Base-by-base conservation (phyloP, 352 stramenopile genomes). In the Globisporangium barbulae region DNA sequence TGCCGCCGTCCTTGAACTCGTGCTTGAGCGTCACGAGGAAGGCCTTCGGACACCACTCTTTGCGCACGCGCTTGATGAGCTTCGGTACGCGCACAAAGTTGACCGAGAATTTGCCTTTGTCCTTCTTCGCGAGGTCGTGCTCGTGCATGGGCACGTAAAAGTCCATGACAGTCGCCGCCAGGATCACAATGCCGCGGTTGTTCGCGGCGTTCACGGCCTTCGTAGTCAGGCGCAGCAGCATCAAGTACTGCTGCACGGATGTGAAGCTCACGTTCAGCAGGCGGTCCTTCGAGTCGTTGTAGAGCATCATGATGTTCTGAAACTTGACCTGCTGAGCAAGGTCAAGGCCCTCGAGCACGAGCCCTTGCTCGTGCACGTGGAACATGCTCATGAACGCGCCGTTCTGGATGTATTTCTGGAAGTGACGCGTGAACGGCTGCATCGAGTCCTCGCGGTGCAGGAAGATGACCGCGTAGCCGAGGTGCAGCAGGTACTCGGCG, bases 371-470 rank as follows among this genome's bases (percentile, higher is more conserved):
- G 30, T 79, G 69, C 63, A 89, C 59, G 41, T 77, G 71, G 45
- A 92, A 84, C 84, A 94, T 93, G 59, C 83, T 73, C 76, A 94
- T 89, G 63, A 94, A 93, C 45, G 79, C 81, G 53, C 83, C 85
- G 37, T 89, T 89, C 57, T 85, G 72, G 30, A 94, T 89, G 67
- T 87, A 93, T 70, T 84, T 84, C 52, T 91, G 79, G 61, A 95
- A 93, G 57, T 95, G 84, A 37, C 86, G 84, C 62, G 85, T 90
- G 54, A 95, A 95, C 13, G 86, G 86, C 63, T 83, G 77, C 52
- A 91, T 70, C 59, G 86, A 95, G 61, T 89, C 78, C 48, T 91
- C 72, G 33, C 86, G 81, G 60, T 91, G 78, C 48, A 95, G 59
- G 56, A 92, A 93, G 54, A 95, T 90, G 45, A 95, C 86, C 0